A percentile compares a stretch with the other conserved stretches of the same genome.
phyloP scores from a whole-genome alignment of 164 flowering plant genomes.

The Macadamia integrifolia region DNA sequence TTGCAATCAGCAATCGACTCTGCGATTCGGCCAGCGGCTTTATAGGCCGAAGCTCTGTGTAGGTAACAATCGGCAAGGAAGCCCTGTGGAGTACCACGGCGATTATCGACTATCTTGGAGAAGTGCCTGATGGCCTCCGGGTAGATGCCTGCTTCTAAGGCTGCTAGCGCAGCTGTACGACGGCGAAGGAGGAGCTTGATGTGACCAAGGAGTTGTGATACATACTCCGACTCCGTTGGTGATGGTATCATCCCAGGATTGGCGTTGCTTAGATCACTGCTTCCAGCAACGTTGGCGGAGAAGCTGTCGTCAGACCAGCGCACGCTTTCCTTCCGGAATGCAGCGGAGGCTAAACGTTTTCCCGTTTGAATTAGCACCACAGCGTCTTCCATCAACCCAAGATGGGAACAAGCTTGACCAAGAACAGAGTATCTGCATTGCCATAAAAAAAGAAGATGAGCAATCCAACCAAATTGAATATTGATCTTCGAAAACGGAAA shows the following conservation, averaged over 20 bases:
- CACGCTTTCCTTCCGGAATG: constrained; percentile 71
- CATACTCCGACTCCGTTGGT: constrained; percentile 48
- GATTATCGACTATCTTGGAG: constrained; percentile 82
- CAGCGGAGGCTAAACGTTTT: constrained; percentile 80
- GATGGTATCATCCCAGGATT: constrained; percentile 20
- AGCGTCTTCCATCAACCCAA: constrained; percentile 96
- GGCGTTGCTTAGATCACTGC: constrained; percentile 14
- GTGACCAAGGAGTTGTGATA: constrained; percentile 62
- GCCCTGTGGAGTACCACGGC: constrained; percentile 78
- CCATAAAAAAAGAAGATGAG: too few relatives aligned
- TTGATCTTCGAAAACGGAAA: neutral
- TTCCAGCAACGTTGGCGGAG: constrained; percentile 24
- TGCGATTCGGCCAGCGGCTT: constrained; percentile 63
- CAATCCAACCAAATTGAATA: too few relatives aligned
- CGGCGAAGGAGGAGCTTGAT: constrained; percentile 91
- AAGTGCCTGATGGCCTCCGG: constrained; percentile 91
- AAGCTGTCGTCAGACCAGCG: constrained; percentile 87
- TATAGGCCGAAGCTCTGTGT: constrained; percentile 68
- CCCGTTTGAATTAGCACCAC: constrained; percentile 91
- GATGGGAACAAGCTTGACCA: constrained; percentile 88
- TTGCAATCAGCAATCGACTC: constrained; percentile 90
- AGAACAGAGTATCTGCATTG: constrained; percentile 67
- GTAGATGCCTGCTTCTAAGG: constrained; percentile 85
- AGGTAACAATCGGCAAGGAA: constrained; percentile 88
- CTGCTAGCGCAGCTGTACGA: constrained; percentile 77